Evolutionary conservation across 768 basidiomycete genomes (phyloP).

Genomic region (Naganishia friedmannii): DNA sequence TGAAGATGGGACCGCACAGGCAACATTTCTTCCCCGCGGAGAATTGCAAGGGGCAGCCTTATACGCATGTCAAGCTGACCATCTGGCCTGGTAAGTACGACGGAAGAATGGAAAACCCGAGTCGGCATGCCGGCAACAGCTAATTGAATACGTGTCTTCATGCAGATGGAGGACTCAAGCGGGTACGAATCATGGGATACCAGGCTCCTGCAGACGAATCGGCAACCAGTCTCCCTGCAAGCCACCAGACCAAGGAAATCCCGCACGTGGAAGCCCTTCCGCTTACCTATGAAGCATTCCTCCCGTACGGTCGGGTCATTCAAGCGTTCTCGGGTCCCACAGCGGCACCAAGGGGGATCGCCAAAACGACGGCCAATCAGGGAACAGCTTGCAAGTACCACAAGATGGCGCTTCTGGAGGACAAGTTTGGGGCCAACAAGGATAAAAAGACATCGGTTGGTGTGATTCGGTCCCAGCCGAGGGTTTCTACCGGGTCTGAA

Average conservation of each 20-base stretch:
- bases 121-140: neutral
- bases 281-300: constrained; percentile 80
- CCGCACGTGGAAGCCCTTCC: constrained; percentile 54
- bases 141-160: neutral
- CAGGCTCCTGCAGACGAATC: constrained; percentile 45
- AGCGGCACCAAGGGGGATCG: constrained; percentile 64
- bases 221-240: constrained; percentile 58
- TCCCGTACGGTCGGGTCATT: constrained; percentile 82
- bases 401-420: constrained; percentile 69
- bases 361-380: constrained; percentile 72
- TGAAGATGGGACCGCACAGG: constrained; percentile 80
- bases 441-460: constrained; percentile 30
- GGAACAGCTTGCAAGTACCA: constrained; percentile 92
- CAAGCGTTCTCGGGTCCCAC: constrained; percentile 74
- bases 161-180: constrained; percentile 85
- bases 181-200: constrained; percentile 75
- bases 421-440: constrained; percentile 30
- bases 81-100: constrained; percentile 66
- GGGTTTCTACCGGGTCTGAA: constrained; percentile 31
- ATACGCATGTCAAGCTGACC: constrained; percentile 80
- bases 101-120: neutral
- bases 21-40: constrained; percentile 85
- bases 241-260: constrained; percentile 21
- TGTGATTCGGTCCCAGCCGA: constrained; percentile 32
- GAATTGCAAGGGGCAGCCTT: constrained; percentile 57